Base-by-base conservation (phyloP, 345 rosid genomes). In the Populus simonii region DNA sequence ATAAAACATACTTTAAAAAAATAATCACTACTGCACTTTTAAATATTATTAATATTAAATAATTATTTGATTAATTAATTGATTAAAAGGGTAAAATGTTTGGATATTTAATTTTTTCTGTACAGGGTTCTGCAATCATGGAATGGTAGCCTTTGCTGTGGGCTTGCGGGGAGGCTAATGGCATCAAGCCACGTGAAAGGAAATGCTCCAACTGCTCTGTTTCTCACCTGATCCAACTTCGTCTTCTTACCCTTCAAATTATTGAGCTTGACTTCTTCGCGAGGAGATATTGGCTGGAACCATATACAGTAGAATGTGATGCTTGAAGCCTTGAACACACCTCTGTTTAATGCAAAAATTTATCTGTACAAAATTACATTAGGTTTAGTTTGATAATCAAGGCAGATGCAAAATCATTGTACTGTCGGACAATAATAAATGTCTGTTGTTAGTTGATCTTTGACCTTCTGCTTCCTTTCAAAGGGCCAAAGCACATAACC, bases 101-200 rank as follows among this genome's bases (percentile, higher is more conserved):
- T 9, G 63, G 29, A 10, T 57, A n/a, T 57, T 57, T n/a, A n/a
- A 3, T n/a, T 57, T n/a, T 9, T n/a, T 57, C 29, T 57, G 27
- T 4, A 57, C 4, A 59, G 29, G 6, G 29, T n/a, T 23, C 10
- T 10, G 11, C 65, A 59, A 73, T 72, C 66, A 84, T 49, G 75
- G 62, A 57, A 84, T 39, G 77, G 62, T 51, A 33, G 76, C 62
- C 80, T 72, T 73, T 78, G 78, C 15, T 7, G 11, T 27, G 59
- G 17, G 74, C 41, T 49, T 7, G n/a, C 66, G 83, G 75, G 75
- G 67, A 72, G 85, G 69, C 73, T 55, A 74, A 80, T 76, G 75
- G 76, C 69, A 74, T 73, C 78, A 45, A 57, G 10, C 82, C 84
- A 86, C 75, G 85, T 84, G 89, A 82, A 86, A 71, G 75, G 67